These are phyloP conservation scores for Ogataea ganodermae DNA, from an alignment of 805 yeast species.

Conservation along the genomic window DNA sequence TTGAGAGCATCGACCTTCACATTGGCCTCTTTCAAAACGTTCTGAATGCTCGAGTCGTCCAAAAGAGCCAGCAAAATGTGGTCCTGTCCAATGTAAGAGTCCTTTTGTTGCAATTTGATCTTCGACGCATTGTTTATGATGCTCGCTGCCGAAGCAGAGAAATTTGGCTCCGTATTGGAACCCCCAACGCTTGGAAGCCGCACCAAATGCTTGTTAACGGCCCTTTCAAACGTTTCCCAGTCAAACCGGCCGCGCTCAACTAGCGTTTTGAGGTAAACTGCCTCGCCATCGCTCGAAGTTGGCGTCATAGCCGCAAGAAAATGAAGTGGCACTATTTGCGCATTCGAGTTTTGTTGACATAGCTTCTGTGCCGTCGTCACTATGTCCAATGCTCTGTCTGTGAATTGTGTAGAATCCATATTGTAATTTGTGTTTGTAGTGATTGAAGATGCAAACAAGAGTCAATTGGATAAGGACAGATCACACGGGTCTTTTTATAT, in stretches of 20 bases:
- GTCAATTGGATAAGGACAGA: neutral
- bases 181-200: slow-evolving; percentile 87
- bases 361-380: slow-evolving; percentile 77
- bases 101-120: slow-evolving; percentile 85
- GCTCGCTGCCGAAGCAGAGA: slow-evolving; percentile 75
- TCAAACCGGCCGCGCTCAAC: slow-evolving; percentile 87
- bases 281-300: slow-evolving; percentile 53
- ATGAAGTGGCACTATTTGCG: slow-evolving; percentile 86
- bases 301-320: slow-evolving; percentile 88
- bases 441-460: neutral
- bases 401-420: slow-evolving; percentile 77
- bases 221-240: slow-evolving; percentile 75
- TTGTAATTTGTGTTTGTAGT: slow-evolving; percentile 4
- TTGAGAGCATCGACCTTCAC: slow-evolving; percentile 72
- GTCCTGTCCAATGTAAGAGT: slow-evolving; percentile 90
- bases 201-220: slow-evolving; percentile 78
- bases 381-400: slow-evolving; percentile 88
- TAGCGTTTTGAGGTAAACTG: slow-evolving; percentile 75
- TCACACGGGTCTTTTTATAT: neutral
- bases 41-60: slow-evolving; percentile 72
- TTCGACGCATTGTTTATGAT: slow-evolving; percentile 74
- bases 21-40: slow-evolving; percentile 68
- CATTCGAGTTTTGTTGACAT: slow-evolving; percentile 82
- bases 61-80: slow-evolving; percentile 83
- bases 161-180: slow-evolving; percentile 78